Evolutionary conservation across 495 filamentous ascomycete species (phyloP).

Genomic region (Ramalina intermedia): DNA sequence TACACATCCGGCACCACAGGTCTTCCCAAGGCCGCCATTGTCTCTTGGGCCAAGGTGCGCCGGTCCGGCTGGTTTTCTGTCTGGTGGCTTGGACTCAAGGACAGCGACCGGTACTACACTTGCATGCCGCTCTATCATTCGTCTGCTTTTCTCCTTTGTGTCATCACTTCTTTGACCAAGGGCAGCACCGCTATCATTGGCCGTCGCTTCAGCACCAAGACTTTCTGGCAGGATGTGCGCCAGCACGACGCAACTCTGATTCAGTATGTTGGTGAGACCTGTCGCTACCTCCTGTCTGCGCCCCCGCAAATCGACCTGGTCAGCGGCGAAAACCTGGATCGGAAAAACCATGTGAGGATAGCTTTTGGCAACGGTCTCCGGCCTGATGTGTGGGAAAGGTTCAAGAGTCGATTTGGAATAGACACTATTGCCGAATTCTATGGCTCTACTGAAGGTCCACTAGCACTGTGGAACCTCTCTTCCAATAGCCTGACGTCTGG

Average conservation of each 20-base stretch:
- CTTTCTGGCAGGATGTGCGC: slow-evolving; percentile 71
- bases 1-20: slow-evolving; percentile 86
- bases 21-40: slow-evolving; percentile 77
- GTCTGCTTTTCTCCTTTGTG: slow-evolving; percentile 60
- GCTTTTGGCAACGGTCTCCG: slow-evolving; percentile 88
- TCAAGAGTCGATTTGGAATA: slow-evolving; percentile 80
- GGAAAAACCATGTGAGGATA: slow-evolving; percentile 58
- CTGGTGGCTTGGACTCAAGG: slow-evolving; percentile 38
- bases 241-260: slow-evolving; percentile 62
- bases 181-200: slow-evolving; percentile 58
- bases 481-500: slow-evolving; percentile 63
- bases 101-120: slow-evolving; percentile 67
- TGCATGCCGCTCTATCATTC: slow-evolving; percentile 94
- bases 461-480: slow-evolving; percentile 59
- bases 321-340: slow-evolving; percentile 62
- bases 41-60: slow-evolving; percentile 59
- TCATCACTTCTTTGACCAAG: slow-evolving; percentile 40
- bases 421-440: slow-evolving; percentile 80
- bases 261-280: slow-evolving; percentile 93
- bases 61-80: slow-evolving; percentile 38
- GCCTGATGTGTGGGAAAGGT: slow-evolving; percentile 79
- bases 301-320: slow-evolving; percentile 46
- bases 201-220: slow-evolving; percentile 66
- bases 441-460: slow-evolving; percentile 66
- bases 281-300: slow-evolving; percentile 72